A percentile compares a stretch with the other conserved stretches of the same genome.
Evolutionary conservation across 2,329 filamentous ascomycete species (phyloP).

Genomic region (Epichloe festucae): DNA sequence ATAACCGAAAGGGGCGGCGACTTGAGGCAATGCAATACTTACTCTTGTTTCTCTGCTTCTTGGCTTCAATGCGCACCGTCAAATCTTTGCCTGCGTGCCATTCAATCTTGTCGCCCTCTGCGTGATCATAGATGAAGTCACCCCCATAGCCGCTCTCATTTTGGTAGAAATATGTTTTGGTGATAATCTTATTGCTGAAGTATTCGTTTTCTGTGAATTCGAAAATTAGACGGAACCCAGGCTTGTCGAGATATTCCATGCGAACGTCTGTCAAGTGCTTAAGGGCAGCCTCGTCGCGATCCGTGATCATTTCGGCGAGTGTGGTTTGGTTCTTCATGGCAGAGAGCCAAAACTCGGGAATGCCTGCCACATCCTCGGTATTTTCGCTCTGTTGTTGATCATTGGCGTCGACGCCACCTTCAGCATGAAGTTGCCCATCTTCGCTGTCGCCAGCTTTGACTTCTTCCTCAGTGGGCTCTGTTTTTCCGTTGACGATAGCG

Average conservation of each 20-base stretch:
- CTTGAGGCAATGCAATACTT: conserved; percentile 19
- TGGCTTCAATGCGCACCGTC: conserved; percentile 90
- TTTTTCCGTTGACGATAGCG: conserved; percentile 75
- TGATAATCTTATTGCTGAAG: conserved; percentile 94
- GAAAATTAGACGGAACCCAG: conserved; percentile 96
- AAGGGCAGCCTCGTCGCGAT: conserved; percentile 87
- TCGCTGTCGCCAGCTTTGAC: conserved; percentile 75
- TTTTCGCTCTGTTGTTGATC: conserved; percentile 44
- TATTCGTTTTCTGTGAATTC: conserved; percentile 91
- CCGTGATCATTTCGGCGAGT: conserved; percentile 96
- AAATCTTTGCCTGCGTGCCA: conserved; percentile 92
- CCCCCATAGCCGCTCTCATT: conserved; percentile 97
- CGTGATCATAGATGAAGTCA: conserved; percentile 99
- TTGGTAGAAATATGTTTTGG: conserved; percentile 98
- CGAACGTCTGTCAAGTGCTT: conserved; percentile 85
- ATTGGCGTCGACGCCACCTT: conserved; percentile 42
- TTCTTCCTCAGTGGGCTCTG: conserved; percentile 79
- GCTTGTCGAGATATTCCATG: conserved; percentile 98
- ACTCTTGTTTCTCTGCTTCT: conserved; percentile 99
- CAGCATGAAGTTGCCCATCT: conserved; percentile 58
- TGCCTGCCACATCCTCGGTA: conserved; percentile 52
- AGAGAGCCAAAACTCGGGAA: conserved; percentile 98
- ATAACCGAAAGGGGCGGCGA: not conserved
- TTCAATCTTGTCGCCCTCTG: conserved; percentile 94
- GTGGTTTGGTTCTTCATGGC: conserved; percentile 99